Base-by-base conservation (phyloP, 495 filamentous ascomycete genomes). In the Hypoxylon perforatum region DNA sequence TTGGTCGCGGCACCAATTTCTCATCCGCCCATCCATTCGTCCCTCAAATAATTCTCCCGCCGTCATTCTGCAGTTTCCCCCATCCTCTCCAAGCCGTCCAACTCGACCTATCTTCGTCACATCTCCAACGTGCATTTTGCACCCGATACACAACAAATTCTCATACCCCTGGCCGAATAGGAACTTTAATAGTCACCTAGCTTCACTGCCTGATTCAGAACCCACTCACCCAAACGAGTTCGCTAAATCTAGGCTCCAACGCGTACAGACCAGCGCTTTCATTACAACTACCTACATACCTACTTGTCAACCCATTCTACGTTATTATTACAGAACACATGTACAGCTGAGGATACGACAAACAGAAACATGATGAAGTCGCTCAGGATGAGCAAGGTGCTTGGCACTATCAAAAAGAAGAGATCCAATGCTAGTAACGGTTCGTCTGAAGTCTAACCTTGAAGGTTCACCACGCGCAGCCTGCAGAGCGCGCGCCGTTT, bases 311-410 rank as follows among this genome's bases (percentile, higher is more conserved):
- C 49, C 41, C 30, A 48, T 28, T 23, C 25, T 50, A 21, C 25
- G 18, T 52, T 62, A 22, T 33, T 47, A 33, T 35, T 36, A 48
- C 44, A 38, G 39, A 46, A 4, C 23, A 19, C 50, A 69, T 69
- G 56, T 47, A 55, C 46, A 11, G 41, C 28, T 65, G 55, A 52
- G 55, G 53, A 47, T 30, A 57, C 50, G 2, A 3, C 2, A 47
- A 48, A 15, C 19, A 57, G 48, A 38, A 17, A 14, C 1, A 45
- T 23, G 86, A 86, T 84, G 84, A 83, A 81, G 77, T 73, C 76
- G 51, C 80, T 86, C 63, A 81, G 77, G 63, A 79, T 85, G 77
- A 84, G 80, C 72, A 83, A 78, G 76, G 79, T 86, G 80, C 76
- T 86, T 46, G 81, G 81, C 69, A 82, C 75, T 71, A 77, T 86